phyloP scores from a whole-genome alignment of 2,329 filamentous ascomycete species.

The Cladosporium sp. region DNA sequence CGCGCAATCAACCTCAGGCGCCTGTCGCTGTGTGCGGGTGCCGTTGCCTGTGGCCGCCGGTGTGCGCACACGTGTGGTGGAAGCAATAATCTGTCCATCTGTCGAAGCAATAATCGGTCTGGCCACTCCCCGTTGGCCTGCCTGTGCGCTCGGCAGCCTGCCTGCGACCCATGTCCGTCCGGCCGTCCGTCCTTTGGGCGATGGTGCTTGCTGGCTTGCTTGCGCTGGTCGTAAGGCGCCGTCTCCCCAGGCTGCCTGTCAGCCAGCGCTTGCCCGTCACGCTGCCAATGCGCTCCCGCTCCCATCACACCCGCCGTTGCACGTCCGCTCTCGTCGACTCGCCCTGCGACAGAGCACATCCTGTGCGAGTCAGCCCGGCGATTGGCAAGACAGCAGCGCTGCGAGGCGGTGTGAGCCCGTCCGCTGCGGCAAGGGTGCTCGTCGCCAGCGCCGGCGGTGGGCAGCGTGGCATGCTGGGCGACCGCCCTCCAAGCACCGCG shows the following conservation, averaged over 20 bases:
- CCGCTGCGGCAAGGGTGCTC: background rate
- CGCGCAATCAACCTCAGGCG: slow-evolving; percentile 1
- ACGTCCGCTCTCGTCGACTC: slow-evolving; percentile 1
- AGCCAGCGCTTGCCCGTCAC: background rate
- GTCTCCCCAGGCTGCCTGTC: background rate
- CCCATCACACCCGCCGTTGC: slow-evolving; percentile 6
- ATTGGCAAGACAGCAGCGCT: background rate
- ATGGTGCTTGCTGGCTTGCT: too few relatives aligned
- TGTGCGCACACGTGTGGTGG: too few relatives aligned
- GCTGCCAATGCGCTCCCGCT: background rate
- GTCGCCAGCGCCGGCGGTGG: background rate
- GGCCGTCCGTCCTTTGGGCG: too few relatives aligned
- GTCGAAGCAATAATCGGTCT: too few relatives aligned
- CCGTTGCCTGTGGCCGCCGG: background rate
- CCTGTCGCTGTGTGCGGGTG: background rate
- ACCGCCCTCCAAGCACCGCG: background rate
- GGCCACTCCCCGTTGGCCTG: background rate
- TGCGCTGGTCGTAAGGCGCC: background rate
- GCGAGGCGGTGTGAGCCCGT: slow-evolving; percentile 5
- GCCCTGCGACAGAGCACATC: background rate
- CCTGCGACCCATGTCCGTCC: background rate
- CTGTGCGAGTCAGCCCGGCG: background rate
- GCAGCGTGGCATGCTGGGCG: background rate
- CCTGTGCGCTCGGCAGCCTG: background rate
- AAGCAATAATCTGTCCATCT: too few relatives aligned